phyloP scores from a whole-genome alignment of 345 rosid species.

The Eucalyptus curtisii region DNA sequence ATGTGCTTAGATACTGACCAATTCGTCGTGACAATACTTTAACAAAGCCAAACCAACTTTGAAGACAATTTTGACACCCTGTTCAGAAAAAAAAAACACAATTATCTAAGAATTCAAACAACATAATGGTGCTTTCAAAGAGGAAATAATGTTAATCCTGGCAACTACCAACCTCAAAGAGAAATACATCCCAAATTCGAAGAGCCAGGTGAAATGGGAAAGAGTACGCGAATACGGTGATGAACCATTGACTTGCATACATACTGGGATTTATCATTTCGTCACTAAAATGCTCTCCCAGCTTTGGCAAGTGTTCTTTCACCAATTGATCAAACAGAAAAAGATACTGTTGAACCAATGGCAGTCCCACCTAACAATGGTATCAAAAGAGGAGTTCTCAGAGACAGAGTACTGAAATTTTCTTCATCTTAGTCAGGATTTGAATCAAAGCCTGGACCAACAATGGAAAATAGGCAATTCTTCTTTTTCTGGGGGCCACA shows the following conservation, averaged over 20 bases:
- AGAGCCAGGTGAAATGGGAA: constrained; percentile 90
- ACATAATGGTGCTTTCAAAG: neutral
- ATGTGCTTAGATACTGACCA: constrained; percentile 28
- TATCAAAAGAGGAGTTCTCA: neutral
- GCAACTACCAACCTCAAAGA: constrained; percentile 54
- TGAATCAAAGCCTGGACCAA: neutral
- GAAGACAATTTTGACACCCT: constrained; percentile 96
- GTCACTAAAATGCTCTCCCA: constrained; percentile 76
- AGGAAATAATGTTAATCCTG: neutral
- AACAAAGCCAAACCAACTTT: constrained; percentile 91
- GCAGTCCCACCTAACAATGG: constrained; percentile 64
- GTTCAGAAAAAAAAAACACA: neutral
- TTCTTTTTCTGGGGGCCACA: neutral
- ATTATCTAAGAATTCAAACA: neutral
- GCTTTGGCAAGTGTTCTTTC: constrained; percentile 75
- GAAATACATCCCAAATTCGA: constrained; percentile 98
- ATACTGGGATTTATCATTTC: constrained; percentile 99
- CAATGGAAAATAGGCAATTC: neutral
- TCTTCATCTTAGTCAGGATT: neutral
- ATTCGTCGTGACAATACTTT: constrained; percentile 82
- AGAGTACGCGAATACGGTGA: constrained; percentile 89
- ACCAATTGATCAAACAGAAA: constrained; percentile 69
- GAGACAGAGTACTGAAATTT: neutral
- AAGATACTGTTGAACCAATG: constrained; percentile 86
- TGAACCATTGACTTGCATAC: constrained; percentile 99